Evolutionary conservation across 805 yeast genomes (phyloP).

Genomic region (Ogataea trehaloabstinens): DNA sequence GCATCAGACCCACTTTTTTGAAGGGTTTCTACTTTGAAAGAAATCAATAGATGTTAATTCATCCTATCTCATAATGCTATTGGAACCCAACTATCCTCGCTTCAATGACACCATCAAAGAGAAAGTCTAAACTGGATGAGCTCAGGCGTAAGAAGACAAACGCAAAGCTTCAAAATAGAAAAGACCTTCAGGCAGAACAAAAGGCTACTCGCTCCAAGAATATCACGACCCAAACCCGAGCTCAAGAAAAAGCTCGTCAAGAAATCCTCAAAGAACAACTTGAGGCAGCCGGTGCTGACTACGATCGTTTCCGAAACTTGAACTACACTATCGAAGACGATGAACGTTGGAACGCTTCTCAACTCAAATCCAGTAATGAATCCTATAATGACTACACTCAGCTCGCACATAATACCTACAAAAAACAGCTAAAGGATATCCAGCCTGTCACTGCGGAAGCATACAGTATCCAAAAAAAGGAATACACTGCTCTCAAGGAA

Average conservation of each 20-base stretch:
- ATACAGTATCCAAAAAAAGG: constrained; percentile 39
- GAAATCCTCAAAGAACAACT: constrained; percentile 38
- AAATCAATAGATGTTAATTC: too few relatives aligned
- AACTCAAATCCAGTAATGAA: constrained; percentile 26
- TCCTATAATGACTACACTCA: constrained; percentile 51
- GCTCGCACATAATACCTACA: constrained; percentile 60
- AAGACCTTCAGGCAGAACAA: constrained; percentile 36
- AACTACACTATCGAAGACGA: constrained; percentile 63
- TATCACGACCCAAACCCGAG: constrained; percentile 30
- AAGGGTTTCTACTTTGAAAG: too few relatives aligned
- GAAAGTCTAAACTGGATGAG: constrained; percentile 18
- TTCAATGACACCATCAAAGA: not conserved
- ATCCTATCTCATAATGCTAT: too few relatives aligned
- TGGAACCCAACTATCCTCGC: too few relatives aligned
- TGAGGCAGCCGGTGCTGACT: constrained; percentile 37
- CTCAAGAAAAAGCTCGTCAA: constrained; percentile 35
- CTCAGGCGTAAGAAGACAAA: constrained; percentile 27
- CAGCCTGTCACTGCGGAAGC: constrained; percentile 33
- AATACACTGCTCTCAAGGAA: constrained; percentile 18
- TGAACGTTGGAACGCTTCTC: constrained; percentile 54
- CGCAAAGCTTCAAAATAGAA: constrained; percentile 30
- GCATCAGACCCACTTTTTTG: too few relatives aligned
- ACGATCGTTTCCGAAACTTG: constrained; percentile 44
- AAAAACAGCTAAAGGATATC: constrained; percentile 45
- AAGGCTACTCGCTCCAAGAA: constrained; percentile 26